A percentile compares a stretch with the other conserved stretches of the same genome.
Conservation (phyloP, 805 yeast genomes). For the Kodamaea jinghongensis region DNA sequence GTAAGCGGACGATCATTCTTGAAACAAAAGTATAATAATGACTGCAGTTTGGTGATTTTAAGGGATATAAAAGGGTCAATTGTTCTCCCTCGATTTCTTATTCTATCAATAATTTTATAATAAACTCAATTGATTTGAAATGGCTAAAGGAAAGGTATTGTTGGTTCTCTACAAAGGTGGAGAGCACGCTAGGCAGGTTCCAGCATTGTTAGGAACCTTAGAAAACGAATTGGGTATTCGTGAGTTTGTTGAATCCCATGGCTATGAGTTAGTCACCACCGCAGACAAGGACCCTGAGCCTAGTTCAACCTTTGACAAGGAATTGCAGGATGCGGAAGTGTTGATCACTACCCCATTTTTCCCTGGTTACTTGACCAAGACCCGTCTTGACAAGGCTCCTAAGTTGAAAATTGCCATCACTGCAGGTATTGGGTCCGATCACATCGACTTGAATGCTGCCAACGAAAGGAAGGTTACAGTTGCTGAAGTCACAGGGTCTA, state of each 20-base stretch:
- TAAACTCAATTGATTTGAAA: background rate
- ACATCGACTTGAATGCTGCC: conserved; percentile 69
- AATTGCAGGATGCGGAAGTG: conserved; percentile 70
- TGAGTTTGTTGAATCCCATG: conserved; percentile 59
- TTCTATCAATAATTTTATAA: background rate
- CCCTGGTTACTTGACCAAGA: conserved; percentile 71
- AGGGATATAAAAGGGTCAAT: background rate
- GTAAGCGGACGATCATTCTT: no score
- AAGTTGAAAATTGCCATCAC: conserved; percentile 68
- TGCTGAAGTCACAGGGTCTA: conserved; percentile 79
- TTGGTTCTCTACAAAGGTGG: conserved; percentile 60
- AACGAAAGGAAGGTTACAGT: conserved; percentile 63
- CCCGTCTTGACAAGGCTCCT: conserved; percentile 66
- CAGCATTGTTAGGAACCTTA: conserved; percentile 62
- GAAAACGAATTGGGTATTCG: conserved; percentile 76
- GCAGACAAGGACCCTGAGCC: conserved; percentile 64
- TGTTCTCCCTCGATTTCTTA: background rate
- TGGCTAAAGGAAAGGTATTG: conserved; percentile 38
- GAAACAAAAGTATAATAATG: no score
- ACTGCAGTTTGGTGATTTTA: no score
- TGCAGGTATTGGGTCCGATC: conserved; percentile 87
- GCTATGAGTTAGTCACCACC: conserved; percentile 66
- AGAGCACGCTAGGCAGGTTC: conserved; percentile 56
- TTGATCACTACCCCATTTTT: conserved; percentile 81
- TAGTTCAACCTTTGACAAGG: conserved; percentile 55